Conservation (phyloP, 129 eudicot genomes). For the Artemisia argyi region DNA sequence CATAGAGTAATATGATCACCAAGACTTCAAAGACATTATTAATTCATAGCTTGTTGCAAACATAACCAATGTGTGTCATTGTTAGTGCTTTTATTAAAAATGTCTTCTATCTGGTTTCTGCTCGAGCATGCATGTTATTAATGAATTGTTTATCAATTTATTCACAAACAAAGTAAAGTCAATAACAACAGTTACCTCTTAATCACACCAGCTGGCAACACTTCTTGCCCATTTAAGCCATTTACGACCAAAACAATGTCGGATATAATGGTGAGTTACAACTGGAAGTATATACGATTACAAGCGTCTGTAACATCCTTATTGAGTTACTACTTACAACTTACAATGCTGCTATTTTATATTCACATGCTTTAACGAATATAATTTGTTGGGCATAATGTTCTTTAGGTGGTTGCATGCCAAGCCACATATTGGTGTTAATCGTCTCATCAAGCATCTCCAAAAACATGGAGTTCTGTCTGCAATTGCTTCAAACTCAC, state of each 20-base stretch:
- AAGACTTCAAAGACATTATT: too few relatives aligned
- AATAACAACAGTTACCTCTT: too few relatives aligned
- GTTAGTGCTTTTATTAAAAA: too few relatives aligned
- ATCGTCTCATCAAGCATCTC: conserved; percentile 86
- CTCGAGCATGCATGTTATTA: too few relatives aligned
- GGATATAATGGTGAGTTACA: too few relatives aligned
- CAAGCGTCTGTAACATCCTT: neutral
- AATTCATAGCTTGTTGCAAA: too few relatives aligned
- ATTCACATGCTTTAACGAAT: neutral
- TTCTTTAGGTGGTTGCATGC: conserved; percentile 68
- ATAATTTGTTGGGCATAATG: neutral
- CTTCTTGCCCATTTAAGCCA: neutral
- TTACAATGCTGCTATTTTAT: neutral
- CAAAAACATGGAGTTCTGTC: conserved; percentile 58
- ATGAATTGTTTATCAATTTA: too few relatives aligned
- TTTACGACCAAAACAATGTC: neutral
- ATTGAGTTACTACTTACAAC: neutral
- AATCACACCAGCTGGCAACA: neutral
- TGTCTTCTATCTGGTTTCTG: too few relatives aligned
- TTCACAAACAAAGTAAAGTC: too few relatives aligned
- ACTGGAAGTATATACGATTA: neutral
- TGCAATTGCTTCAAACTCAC: conserved; percentile 84
- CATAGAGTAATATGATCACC: too few relatives aligned
- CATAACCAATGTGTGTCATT: too few relatives aligned
- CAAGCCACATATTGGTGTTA: conserved; percentile 79